phyloP scores from a whole-genome alignment of 345 rosid genomes.

The Camelina sativa region DNA sequence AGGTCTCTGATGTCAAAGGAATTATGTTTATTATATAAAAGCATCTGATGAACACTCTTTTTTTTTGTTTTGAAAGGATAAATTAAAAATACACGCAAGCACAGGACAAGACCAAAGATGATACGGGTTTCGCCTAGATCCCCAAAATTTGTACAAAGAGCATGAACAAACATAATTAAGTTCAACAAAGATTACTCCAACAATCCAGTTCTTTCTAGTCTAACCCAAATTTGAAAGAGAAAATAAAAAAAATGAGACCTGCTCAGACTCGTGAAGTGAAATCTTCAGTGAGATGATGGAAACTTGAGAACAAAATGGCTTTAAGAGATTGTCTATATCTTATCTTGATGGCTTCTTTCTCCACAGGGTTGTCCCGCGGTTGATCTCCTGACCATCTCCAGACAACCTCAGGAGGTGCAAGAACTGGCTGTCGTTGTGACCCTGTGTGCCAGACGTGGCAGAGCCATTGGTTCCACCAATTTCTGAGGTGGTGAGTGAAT shows the following conservation, averaged over 20 bases:
- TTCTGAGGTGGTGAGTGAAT: constrained; percentile 79
- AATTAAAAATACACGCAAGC: not conserved
- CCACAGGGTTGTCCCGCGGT: constrained; percentile 88
- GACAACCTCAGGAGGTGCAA: constrained; percentile 81
- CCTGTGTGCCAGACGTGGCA: constrained; percentile 38
- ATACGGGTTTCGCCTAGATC: constrained; percentile 8
- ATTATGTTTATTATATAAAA: not conserved
- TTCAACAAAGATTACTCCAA: constrained; percentile 37
- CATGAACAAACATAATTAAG: constrained; percentile 1
- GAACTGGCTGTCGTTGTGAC: constrained; percentile 54
- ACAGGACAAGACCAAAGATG: constrained; percentile 17
- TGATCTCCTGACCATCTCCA: constrained; percentile 81
- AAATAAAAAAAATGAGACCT: constrained; percentile 1
- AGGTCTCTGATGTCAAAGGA: constrained; percentile 6
- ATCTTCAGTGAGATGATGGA: constrained; percentile 14
- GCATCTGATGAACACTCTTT: not conserved
- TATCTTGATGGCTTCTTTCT: constrained; percentile 66
- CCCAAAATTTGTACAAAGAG: constrained; percentile 35
- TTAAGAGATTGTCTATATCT: constrained; percentile 20
- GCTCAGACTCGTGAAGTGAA: constrained; percentile 29
- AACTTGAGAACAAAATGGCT: constrained; percentile 26
- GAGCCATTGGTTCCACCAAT: constrained; percentile 65
- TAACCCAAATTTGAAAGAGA: constrained; percentile 12
- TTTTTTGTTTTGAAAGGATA: not conserved
- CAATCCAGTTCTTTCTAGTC: constrained; percentile 30